Conservation (phyloP, 106 monocot species). For the Cymbidium sinense region DNA sequence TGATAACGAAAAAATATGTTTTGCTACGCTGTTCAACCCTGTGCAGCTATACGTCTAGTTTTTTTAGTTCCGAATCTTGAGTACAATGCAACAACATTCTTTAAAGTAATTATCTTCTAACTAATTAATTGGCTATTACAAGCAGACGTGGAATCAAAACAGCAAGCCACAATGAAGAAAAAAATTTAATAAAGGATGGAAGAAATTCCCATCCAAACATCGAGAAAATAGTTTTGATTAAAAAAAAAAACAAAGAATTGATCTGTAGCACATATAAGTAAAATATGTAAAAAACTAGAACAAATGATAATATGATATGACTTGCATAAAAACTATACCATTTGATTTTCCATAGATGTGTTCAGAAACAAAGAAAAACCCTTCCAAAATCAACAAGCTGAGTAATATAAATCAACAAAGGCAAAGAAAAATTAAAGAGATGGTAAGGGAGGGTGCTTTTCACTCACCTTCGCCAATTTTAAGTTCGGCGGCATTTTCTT, state of each 20-base stretch:
- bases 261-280: background rate
- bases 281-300: background rate
- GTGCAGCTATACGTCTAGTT: too few relatives aligned
- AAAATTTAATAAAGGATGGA: background rate
- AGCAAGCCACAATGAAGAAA: background rate
- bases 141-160: background rate
- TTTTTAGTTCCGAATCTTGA: too few relatives aligned
- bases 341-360: background rate
- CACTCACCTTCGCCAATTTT: conserved; percentile 74
- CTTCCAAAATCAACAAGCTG: background rate
- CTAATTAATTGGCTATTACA: too few relatives aligned
- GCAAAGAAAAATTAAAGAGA: background rate
- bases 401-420: background rate
- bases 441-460: background rate
- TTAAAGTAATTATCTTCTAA: too few relatives aligned
- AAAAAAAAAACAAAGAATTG: background rate
- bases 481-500: conserved; percentile 89
- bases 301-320: background rate
- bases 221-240: background rate
- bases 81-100: too few relatives aligned
- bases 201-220: too few relatives aligned
- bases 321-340: background rate
- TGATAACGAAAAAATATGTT: too few relatives aligned
- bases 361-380: background rate
- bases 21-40: too few relatives aligned